Evolutionary conservation across 2,329 filamentous ascomycete genomes (phyloP).

Genomic region (Sclerotinia minor): DNA sequence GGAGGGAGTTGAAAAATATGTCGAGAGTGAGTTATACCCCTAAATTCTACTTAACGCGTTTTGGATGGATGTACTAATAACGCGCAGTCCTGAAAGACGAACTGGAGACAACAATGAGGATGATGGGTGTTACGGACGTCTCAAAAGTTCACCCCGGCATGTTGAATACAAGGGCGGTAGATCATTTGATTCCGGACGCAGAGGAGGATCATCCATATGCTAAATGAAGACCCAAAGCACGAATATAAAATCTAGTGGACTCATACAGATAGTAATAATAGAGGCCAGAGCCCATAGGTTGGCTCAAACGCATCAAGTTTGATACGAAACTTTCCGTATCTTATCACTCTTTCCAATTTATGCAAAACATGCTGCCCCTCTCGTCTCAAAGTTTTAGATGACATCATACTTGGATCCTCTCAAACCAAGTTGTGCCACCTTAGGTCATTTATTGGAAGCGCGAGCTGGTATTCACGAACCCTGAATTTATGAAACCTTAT

Average conservation of each 20-base stretch:
- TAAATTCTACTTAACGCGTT: background rate
- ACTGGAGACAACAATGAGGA: constrained; percentile 64
- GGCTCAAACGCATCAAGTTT: background rate
- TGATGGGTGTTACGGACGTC: constrained; percentile 63
- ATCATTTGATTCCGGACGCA: constrained; percentile 48
- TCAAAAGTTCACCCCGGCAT: constrained; percentile 61
- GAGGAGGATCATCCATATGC: constrained; percentile 50
- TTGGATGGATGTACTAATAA: constrained; percentile 20
- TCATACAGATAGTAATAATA: background rate
- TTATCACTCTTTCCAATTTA: too few relatives aligned
- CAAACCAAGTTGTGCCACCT: too few relatives aligned
- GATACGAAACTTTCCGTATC: background rate
- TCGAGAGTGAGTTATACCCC: constrained; percentile 50
- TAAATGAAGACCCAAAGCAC: constrained; percentile 40
- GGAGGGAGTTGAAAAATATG: constrained; percentile 55
- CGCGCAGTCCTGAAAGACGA: constrained; percentile 56
- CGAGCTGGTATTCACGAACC: too few relatives aligned
- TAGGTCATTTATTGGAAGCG: too few relatives aligned
- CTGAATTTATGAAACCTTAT: too few relatives aligned
- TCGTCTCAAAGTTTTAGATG: too few relatives aligned
- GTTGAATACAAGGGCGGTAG: constrained; percentile 55
- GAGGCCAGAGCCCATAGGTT: background rate
- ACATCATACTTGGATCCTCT: too few relatives aligned
- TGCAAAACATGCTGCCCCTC: too few relatives aligned
- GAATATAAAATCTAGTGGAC: constrained; percentile 33